phyloP scores from a whole-genome alignment of 2,329 filamentous ascomycete genomes.

The Venturia effusa region DNA sequence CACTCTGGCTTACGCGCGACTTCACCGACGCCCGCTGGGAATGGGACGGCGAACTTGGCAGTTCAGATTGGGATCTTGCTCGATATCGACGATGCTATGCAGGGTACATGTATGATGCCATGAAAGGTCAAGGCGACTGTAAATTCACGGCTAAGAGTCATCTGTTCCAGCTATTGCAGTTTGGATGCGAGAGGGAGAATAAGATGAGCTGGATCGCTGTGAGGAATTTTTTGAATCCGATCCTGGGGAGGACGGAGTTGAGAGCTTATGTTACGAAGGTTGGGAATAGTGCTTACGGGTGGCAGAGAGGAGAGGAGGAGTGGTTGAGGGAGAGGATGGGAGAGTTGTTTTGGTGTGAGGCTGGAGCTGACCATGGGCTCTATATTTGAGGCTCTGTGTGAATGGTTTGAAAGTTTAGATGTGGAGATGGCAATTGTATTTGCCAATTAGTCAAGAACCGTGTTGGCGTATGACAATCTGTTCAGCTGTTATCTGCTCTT shows the following conservation, averaged over 20 bases:
- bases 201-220: slow-evolving; percentile 1
- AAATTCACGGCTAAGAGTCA: slow-evolving; percentile 5
- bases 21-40: background rate
- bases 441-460: no score
- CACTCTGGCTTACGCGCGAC: slow-evolving; percentile 3
- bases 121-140: slow-evolving; percentile 2
- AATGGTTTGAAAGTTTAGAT: background rate
- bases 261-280: background rate
- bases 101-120: background rate
- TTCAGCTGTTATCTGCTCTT: no score
- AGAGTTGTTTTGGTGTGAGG: background rate
- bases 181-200: background rate
- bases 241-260: background rate
- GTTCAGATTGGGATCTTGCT: background rate
- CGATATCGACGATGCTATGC: slow-evolving; percentile 4
- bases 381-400: background rate
- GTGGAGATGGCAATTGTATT: background rate
- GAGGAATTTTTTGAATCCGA: background rate
- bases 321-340: slow-evolving; percentile 1
- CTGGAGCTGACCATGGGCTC: background rate
- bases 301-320: background rate
- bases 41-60: background rate
- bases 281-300: background rate
- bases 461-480: no score
- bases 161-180: background rate